A percentile compares a stretch with the other conserved stretches of the same genome.
Evolutionary conservation across 306 rosid species (phyloP).

Genomic region (Potentilla sterilis): DNA sequence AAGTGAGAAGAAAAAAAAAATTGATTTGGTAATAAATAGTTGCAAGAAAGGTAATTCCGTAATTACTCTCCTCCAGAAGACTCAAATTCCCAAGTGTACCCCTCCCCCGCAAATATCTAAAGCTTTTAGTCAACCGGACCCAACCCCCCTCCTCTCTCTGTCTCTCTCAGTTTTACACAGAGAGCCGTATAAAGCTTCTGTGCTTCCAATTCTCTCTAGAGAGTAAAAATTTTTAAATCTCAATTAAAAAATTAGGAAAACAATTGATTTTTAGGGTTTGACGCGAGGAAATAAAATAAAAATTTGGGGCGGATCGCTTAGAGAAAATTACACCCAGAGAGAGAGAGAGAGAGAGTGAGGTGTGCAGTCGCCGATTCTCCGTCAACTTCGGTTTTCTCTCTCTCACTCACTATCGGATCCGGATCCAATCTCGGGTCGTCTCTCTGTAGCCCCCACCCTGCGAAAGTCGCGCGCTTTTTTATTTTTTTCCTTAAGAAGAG

Average conservation of each 20-base stretch:
- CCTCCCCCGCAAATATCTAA: constrained; percentile 4
- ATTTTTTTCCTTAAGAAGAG: constrained; percentile 19
- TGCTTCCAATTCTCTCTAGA: constrained; percentile 10
- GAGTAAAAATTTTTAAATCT: constrained; percentile 6
- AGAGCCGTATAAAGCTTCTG: constrained; percentile 11
- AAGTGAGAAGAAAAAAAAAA: not conserved
- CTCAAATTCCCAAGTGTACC: constrained; percentile 2
- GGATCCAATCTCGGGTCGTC: constrained; percentile 11
- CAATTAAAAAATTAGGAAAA: not conserved
- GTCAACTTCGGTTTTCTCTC: constrained; percentile 49
- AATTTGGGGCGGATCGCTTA: constrained; percentile 42
- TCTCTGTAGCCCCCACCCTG: constrained; percentile 24
- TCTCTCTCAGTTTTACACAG: not conserved
- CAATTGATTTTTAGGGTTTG: constrained; percentile 52
- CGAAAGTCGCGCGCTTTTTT: constrained; percentile 47
- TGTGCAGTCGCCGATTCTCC: constrained; percentile 53
- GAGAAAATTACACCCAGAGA: constrained; percentile 15
- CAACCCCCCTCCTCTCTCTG: not conserved
- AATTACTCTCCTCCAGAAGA: not conserved
- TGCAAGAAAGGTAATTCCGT: not conserved
- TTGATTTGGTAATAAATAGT: not conserved
- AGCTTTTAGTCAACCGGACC: constrained; percentile 7
- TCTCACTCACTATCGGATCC: constrained; percentile 33
- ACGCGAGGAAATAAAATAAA: constrained; percentile 22
- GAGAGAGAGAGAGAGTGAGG: constrained; percentile 16